Percentiles rank a stretch among this genome's conserved stretches.
These are phyloP conservation scores for Solanum boliviense DNA, from an alignment of 257 asterid genomes.

Conservation along the genomic window DNA sequence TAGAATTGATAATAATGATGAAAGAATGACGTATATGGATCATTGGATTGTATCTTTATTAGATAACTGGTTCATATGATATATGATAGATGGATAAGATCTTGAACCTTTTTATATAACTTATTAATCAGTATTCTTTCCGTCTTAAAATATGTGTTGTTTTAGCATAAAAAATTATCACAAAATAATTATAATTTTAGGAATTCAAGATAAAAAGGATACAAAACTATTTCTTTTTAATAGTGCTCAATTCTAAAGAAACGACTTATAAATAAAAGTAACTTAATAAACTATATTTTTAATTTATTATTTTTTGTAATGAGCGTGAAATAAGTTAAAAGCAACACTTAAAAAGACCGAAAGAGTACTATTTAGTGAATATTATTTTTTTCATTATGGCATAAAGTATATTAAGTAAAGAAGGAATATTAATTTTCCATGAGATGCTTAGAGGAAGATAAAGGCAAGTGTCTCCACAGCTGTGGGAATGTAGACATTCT, in stretches of 20 bases:
- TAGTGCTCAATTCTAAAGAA: neutral
- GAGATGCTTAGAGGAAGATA: neutral
- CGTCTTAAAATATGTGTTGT: neutral
- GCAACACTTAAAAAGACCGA: rapidly evolving
- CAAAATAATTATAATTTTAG: neutral
- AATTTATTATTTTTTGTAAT: neutral
- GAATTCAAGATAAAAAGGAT: neutral
- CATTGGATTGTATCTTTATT: neutral
- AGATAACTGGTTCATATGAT: neutral
- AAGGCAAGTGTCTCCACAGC: constrained; percentile 12
- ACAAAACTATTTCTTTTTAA: rapidly evolving
- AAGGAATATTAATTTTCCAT: neutral
- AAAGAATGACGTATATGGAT: neutral
- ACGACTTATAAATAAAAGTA: neutral
- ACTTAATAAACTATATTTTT: rapidly evolving
- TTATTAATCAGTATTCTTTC: neutral
- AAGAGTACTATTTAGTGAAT: neutral
- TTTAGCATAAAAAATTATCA: neutral
- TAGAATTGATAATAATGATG: neutral
- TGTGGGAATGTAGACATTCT: constrained; percentile 17
- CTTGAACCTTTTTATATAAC: neutral
- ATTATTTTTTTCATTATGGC: neutral
- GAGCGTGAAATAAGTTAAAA: neutral
- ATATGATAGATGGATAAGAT: neutral
- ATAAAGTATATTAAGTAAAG: neutral